Evolutionary conservation across 73 alveolate species (phyloP), one percentile per base, ranked within the genome.

Genomic region (Stentor roeselii): DNA sequence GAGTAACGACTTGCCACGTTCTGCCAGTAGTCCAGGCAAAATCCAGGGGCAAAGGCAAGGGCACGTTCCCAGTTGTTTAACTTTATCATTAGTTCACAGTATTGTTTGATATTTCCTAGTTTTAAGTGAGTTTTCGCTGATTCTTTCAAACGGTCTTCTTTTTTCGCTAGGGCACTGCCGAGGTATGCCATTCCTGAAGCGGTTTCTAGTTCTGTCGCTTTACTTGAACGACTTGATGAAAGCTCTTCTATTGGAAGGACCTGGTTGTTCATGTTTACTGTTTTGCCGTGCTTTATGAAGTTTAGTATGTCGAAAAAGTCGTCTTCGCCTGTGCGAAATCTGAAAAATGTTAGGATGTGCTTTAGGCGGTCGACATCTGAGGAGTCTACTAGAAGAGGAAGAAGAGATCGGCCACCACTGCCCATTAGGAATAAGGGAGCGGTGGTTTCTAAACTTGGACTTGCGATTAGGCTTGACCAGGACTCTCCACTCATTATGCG

Each of bases 41-140:
- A 95, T 59, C 89, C 90, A 2, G 98, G 98, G 11, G 98, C 97
- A 77, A 88, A 90, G 75, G 93, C 95, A 42, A 94, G 59, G 0
- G 98, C 98, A 39, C 87, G 83, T 77, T 94, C 92, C 90, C 89
- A 92, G 34, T 90, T 84, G 32, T 86, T 87, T 2, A 90, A 77
- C 60, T 83, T 42, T 37, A 92, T 87, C 93, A 88, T 90, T 41
- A 90, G 85, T 60, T 94, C 97, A 75, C 98, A 94, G 86, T 89
- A 94, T 75, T 92, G 86, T 83, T 88, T 84, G 85, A 91, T 86
- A 34, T 91, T 91, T 58, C 95, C 96, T 35, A 87, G 86, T 75
- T 92, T 88, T 15, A 94, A 85, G 85, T 91, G 85, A 41, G 86
- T 83, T 75, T 83, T 77, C 34, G 95, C 95, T 4, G 96, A 86